Evolutionary conservation across 441 rosid genomes (phyloP).

Genomic region (Erysimum pusillum): DNA sequence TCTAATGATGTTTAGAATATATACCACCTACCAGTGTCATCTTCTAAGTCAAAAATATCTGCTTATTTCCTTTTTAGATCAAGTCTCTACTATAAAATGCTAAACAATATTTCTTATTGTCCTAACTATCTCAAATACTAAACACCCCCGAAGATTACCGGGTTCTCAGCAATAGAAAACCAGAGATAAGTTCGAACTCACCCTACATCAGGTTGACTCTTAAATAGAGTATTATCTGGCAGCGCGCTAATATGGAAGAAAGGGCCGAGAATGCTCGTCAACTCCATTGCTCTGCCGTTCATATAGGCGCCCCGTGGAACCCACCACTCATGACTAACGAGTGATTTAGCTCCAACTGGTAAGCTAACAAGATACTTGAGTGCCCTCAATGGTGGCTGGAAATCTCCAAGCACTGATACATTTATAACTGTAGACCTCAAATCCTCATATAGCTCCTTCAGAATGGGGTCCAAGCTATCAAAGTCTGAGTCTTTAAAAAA

Average conservation of each 20-base stretch:
- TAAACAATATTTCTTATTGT: not conserved
- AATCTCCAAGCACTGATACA: constrained; percentile 86
- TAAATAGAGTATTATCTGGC: constrained; percentile 83
- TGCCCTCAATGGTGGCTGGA: constrained; percentile 91
- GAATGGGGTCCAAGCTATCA: constrained; percentile 79
- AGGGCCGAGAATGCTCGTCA: constrained; percentile 99
- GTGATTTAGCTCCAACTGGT: constrained; percentile 80
- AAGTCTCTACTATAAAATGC: constrained; percentile 22
- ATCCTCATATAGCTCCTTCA: constrained; percentile 87
- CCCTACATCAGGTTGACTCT: constrained; percentile 98
- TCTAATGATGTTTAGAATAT: constrained; percentile 3
- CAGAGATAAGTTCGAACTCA: constrained; percentile 52
- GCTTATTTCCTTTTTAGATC: not conserved
- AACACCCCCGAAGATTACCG: not conserved
- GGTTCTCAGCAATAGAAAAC: constrained; percentile 20
- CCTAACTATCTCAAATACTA: constrained; percentile 7
- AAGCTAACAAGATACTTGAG: constrained; percentile 76
- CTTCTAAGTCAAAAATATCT: constrained; percentile 5
- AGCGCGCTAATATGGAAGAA: constrained; percentile 92
- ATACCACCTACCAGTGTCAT: constrained; percentile 7
- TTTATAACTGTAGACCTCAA: constrained; percentile 86
- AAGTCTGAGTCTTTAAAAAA: constrained; percentile 82
- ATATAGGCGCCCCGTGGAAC: constrained; percentile 88
- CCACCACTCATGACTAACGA: constrained; percentile 96
- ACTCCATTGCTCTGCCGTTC: constrained; percentile 93